Base-by-base conservation (phyloP, 2,329 filamentous ascomycete species). In the Pseudogymnoascus sp. region DNA sequence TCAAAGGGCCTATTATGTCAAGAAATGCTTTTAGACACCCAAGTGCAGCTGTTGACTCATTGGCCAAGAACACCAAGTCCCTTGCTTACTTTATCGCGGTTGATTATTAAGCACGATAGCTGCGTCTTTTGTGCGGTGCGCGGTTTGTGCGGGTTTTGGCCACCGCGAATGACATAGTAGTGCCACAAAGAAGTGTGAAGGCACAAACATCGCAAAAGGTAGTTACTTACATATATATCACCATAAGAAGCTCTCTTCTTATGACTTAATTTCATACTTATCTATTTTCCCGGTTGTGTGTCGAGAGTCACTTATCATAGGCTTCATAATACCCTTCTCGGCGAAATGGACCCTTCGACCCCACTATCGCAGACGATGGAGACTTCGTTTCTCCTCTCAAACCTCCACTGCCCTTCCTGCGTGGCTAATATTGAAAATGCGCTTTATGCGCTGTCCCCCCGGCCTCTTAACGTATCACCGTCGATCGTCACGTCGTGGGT, bases 361-460 rank as follows among this genome's bases (percentile, higher is more conserved):
- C 49, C 72, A 60, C 74, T 73, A 63, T 75, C 73, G 12, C 68
- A 72, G 4, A 74, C 66, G 0, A 70, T 63, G 2, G 72, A 70
- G 9, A 74, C 66, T 63, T 74, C 71, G 16, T 85, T 88, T 70
- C 80, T 91, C 65, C 78, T 92, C 68, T 84, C 82, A 66, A 91
- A 92, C 73, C 80, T 92, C n/a, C 89, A 92, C 75, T 91, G 89
- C 76, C 86, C 88, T 12, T 89, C 88, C 65, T 92, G 89, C 73
- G 84, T 90, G 60, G 82, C 83, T 37, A 80, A 82, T 68, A 90
- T 92, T 71, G 80, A 85, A 70, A 77, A 81, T 62, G 79, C 82
- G 64, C 76, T 91, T 64, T 78, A 69, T 37, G 68, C 69, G 5
- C 73, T 83, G 72, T 64, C 79, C 77, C 76, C 82, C 72, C 70